Evolutionary conservation across 1,284 basidiomycete species (phyloP).

Genomic region (Malassezia psittaci): DNA sequence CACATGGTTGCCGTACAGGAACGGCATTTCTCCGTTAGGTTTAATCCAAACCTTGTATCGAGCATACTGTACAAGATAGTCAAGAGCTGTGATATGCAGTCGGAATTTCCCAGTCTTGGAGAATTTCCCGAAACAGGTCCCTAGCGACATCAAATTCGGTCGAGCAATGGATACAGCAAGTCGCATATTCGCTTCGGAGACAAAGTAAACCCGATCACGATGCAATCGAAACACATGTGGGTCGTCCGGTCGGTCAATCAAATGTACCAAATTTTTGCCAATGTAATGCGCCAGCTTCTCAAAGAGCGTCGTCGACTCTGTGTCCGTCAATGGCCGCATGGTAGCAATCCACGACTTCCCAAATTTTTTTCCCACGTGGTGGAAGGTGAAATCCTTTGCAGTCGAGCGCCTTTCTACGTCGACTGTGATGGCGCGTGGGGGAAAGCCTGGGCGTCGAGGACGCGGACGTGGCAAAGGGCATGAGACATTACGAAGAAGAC

Average conservation of each 20-base stretch:
- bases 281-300: conserved; percentile 85
- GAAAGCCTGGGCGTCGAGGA: not conserved
- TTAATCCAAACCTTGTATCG: conserved; percentile 99
- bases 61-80: conserved; percentile 88
- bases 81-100: conserved; percentile 84
- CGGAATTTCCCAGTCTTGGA: conserved; percentile 96
- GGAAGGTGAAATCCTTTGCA: not conserved
- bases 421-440: not conserved
- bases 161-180: conserved; percentile 82
- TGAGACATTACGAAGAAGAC: not conserved
- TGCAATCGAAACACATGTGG: conserved; percentile 49
- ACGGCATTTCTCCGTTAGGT: conserved; percentile 97
- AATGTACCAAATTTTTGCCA: conserved; percentile 72
- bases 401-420: not conserved
- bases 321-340: conserved; percentile 48
- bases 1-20: conserved; percentile 96
- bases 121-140: conserved; percentile 97
- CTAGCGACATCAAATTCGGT: conserved; percentile 81
- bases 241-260: conserved; percentile 44
- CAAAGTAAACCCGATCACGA: conserved; percentile 45
- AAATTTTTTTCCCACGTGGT: conserved; percentile 6
- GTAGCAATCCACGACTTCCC: conserved; percentile 31
- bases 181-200: conserved; percentile 59
- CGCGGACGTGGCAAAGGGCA: conserved; percentile 1
- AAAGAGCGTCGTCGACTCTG: conserved; percentile 58